Base-by-base conservation (phyloP, 768 basidiomycete genomes). In the Coprinellus micaceus region DNA sequence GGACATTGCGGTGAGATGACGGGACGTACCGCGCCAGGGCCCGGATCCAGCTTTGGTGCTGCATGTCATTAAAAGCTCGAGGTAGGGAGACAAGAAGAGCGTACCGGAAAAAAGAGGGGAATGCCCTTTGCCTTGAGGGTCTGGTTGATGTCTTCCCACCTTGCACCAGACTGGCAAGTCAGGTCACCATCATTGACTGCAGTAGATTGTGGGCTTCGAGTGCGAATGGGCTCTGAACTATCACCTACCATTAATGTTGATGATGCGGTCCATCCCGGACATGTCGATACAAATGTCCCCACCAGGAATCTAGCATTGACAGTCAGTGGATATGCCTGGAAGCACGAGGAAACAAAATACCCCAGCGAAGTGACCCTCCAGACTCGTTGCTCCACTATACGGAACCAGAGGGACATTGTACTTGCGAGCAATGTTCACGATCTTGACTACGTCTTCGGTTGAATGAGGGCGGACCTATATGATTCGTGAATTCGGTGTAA, bases 341-440 rank as follows among this genome's bases (percentile, higher is more conserved):
- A 2, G 47, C 21, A 52, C 46, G 22, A n/a, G 51, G 19, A 39
- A 30, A 45, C 13, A 36, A 54, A 59, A 33, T 37, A 90, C 89
- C 26, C 88, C 89, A 47, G 82, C 82, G 59, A 87, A 91, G 71
- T 96, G 91, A 0, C 92, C 92, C 67, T 96, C 94, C 12, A 95
- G 76, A 64, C 86, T 88, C 0, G 92, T 96, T 11, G 89, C 93
- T 1, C 92, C 94, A 47, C 88, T 85, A 64, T 87, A 94, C 2
- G 92, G 83, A 15, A 83, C 83, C 25, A 96, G 78, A 2, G 94
- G 94, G 30, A 96, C 75, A 46, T 76, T 76, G 67, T 84, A 87
- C 66, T 85, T 84, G 44, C 81, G 76, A 0, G 94, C 85, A 40
- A 93, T 81, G 56, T 88, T 82, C 57, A 97, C 86, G 49, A 91